Conservation (phyloP, 805 yeast species). For the Lipomyces chichibuensis region DNA sequence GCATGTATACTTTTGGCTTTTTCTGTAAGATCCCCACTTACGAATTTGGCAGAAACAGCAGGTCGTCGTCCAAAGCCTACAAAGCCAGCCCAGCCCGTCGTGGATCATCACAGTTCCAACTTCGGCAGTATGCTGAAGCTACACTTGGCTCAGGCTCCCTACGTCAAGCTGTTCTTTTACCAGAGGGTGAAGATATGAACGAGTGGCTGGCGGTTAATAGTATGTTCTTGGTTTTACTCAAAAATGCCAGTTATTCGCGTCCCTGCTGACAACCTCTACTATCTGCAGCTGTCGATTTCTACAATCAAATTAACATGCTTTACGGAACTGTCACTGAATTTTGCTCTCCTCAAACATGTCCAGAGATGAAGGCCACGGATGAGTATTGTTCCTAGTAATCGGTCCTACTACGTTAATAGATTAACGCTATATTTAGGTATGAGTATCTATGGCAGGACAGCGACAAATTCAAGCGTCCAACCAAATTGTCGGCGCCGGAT, state of each 20-base stretch:
- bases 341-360: conserved; percentile 93
- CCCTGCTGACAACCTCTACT: neutral
- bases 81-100: conserved; percentile 42
- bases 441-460: conserved; percentile 96
- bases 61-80: conserved; percentile 38
- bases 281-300: conserved; percentile 79
- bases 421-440: conserved; percentile 13
- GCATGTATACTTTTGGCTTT: conserved; percentile 11
- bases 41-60: conserved; percentile 10
- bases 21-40: neutral
- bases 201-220: conserved; percentile 95
- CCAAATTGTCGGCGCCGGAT: conserved; percentile 89
- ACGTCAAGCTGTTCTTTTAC: conserved; percentile 89
- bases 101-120: conserved; percentile 44
- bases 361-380: conserved; percentile 96
- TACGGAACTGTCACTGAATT: conserved; percentile 95
- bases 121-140: conserved; percentile 88
- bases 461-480: conserved; percentile 65
- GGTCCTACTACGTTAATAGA: neutral
- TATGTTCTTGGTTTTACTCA: conserved; percentile 9
- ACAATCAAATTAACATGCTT: conserved; percentile 93
- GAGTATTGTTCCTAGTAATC: conserved; percentile 57
- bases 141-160: conserved; percentile 91
- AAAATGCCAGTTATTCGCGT: neutral
- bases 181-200: conserved; percentile 85